Evolutionary conservation across 208 protist genomes (phyloP), one percentile per base, ranked within the genome.

Genomic region (Acanthamoeba quina): DNA sequence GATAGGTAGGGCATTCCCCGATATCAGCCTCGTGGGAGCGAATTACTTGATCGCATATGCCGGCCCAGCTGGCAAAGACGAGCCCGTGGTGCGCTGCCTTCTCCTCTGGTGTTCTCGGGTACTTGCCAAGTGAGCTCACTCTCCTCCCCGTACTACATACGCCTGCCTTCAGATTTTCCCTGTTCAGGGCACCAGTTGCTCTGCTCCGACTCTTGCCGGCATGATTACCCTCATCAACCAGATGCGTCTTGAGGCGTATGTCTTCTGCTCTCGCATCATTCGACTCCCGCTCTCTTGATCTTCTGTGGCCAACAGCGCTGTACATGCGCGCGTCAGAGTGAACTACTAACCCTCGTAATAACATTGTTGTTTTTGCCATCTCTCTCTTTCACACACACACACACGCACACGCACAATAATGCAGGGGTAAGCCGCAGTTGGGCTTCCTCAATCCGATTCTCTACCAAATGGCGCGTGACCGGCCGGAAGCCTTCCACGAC

Each of bases 361-460:
- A 37, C 37, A 3, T 37, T 37, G 0, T 37, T 37, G 37, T n/a
- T n/a, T n/a, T n/a, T n/a, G n/a, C n/a, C n/a, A 37, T 37, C 37
- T 37, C 37, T 37, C 37, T 37, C 37, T 37, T 3, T 0, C 37
- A 37, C 37, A 3, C 37, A 37, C 37, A 3, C 37, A 3, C 37
- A 37, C n/a, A n/a, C n/a, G n/a, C n/a, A n/a, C n/a, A n/a, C n/a
- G n/a, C 37, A 37, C 37, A 37, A 37, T 37, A 37, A 37, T 3
- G 49, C 11, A 37, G 70, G 29, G 21, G 94, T 34, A 85, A 92
- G 58, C 6, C 34, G 44, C 66, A 72, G 47, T 54, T 97, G 10
- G 96, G 96, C 17, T 97, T 97, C 92, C 34, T 97, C 37, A 97
- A 97, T 41, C 95, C 95, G 74, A 19, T 92, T 1, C 74, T 97